Evolutionary conservation across 441 rosid species (phyloP).

Genomic region (Adansonia madagascariensis): DNA sequence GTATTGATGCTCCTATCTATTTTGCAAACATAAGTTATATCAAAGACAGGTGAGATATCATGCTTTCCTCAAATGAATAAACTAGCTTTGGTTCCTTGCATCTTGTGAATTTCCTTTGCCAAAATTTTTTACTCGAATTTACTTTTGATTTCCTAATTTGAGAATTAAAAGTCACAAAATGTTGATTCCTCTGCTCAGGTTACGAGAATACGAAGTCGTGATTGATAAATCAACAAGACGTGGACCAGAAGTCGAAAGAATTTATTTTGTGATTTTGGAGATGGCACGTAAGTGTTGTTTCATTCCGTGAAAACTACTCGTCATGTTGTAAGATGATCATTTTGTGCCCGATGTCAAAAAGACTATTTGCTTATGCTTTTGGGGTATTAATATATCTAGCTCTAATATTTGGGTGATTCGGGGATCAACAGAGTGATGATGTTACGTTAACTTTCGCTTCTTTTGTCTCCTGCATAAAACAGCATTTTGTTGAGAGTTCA

Average conservation of each 20-base stretch:
- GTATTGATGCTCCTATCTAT: slow-evolving; percentile 91
- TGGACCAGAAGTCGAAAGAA: slow-evolving; percentile 83
- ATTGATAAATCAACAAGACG: slow-evolving; percentile 62
- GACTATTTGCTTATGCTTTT: not conserved
- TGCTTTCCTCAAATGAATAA: slow-evolving; percentile 14
- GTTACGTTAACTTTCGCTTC: not conserved
- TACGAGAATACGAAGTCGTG: slow-evolving; percentile 80
- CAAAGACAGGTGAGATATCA: slow-evolving; percentile 69
- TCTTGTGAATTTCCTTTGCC: slow-evolving; percentile 3
- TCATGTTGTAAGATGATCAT: not conserved
- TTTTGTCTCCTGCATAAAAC: not conserved
- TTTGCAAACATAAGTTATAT: slow-evolving; percentile 95
- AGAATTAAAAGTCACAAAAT: slow-evolving; percentile 22
- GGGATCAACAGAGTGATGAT: not conserved
- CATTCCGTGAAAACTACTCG: not conserved
- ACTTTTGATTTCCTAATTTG: slow-evolving; percentile 14
- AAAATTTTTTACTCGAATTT: not conserved
- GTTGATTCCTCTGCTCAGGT: slow-evolving; percentile 45
- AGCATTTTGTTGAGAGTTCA: not conserved
- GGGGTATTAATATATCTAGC: not conserved
- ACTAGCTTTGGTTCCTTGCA: slow-evolving; percentile 1
- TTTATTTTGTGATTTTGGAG: slow-evolving; percentile 83
- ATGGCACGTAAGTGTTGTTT: slow-evolving; percentile 79
- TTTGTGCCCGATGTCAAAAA: not conserved
- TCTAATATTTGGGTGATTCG: not conserved